Percentiles rank a stretch among this genome's conserved stretches.
Conservation (phyloP, 108 stramenopile species). For the Heterococcus sp. region DNA sequence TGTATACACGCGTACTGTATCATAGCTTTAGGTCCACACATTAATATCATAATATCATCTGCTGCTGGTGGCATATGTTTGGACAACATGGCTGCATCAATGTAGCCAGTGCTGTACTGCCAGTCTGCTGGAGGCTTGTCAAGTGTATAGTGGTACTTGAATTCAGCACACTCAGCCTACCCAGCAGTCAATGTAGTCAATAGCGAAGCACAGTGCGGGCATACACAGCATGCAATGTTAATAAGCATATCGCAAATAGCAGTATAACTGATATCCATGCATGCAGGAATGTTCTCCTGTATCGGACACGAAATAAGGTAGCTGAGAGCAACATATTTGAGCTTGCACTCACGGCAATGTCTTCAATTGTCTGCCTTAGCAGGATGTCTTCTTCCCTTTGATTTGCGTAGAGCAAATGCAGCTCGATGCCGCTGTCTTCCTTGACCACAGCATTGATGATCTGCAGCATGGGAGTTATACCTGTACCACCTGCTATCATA, state of each 20-base stretch:
- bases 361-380: constrained; percentile 80
- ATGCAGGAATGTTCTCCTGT: not conserved
- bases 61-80: constrained; percentile 68
- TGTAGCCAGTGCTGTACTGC: constrained; percentile 78
- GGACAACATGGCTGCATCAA: constrained; percentile 83
- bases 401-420: constrained; percentile 80
- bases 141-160: constrained; percentile 84
- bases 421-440: constrained; percentile 20
- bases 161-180: constrained; percentile 17
- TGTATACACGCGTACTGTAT: constrained; percentile 93
- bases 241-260: not conserved
- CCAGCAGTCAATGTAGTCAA: not conserved
- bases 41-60: constrained; percentile 60
- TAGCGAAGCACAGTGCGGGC: not conserved
- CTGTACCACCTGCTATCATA: constrained; percentile 98
- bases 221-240: not conserved
- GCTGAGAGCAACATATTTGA: constrained; percentile 24
- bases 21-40: constrained; percentile 99
- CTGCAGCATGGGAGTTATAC: constrained; percentile 97
- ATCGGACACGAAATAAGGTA: not conserved
- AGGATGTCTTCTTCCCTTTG: constrained; percentile 92
- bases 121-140: constrained; percentile 65
- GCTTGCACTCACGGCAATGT: constrained; percentile 60
- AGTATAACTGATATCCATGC: not conserved
- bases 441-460: constrained; percentile 25